These are phyloP conservation scores for Volvox africanus DNA, from an alignment of 139 green algal species.

Conservation along the genomic window DNA sequence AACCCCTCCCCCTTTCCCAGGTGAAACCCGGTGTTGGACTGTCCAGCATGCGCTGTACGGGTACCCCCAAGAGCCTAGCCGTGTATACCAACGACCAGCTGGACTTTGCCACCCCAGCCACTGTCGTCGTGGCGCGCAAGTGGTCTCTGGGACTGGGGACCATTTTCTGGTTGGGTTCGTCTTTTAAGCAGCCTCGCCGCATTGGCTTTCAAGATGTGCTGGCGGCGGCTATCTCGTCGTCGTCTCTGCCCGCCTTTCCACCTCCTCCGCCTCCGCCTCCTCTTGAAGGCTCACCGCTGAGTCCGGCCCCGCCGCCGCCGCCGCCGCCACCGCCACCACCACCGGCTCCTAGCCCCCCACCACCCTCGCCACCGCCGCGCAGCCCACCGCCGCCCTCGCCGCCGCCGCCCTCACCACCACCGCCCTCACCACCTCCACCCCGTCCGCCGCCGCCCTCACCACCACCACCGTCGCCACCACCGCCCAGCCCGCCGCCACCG, in stretches of 20 bases:
- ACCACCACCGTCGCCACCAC: neutral
- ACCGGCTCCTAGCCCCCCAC: neutral
- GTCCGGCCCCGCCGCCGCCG: neutral
- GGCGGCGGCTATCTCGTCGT: neutral
- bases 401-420: neutral
- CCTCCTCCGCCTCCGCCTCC: neutral
- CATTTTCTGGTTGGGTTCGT: slow-evolving; percentile 21
- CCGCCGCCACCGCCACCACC: neutral
- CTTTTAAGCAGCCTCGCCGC: neutral
- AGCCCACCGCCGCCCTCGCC: neutral
- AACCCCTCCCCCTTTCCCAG: neutral
- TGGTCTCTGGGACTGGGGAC: neutral
- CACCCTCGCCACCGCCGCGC: neutral
- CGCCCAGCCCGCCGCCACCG: neutral
- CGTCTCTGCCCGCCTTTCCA: neutral
- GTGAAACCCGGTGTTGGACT: neutral
- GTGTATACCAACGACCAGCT: slow-evolving; percentile 9
- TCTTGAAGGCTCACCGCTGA: no score
- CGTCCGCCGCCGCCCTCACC: neutral
- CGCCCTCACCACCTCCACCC: neutral
- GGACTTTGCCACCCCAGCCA: neutral
- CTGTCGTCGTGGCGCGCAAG: neutral
- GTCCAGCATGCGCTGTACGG: neutral
- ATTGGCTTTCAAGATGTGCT: slow-evolving; percentile 2
- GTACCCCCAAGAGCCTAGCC: neutral